phyloP scores from a whole-genome alignment of 1,139 yeast species.

The Waltiozyma sp. region DNA sequence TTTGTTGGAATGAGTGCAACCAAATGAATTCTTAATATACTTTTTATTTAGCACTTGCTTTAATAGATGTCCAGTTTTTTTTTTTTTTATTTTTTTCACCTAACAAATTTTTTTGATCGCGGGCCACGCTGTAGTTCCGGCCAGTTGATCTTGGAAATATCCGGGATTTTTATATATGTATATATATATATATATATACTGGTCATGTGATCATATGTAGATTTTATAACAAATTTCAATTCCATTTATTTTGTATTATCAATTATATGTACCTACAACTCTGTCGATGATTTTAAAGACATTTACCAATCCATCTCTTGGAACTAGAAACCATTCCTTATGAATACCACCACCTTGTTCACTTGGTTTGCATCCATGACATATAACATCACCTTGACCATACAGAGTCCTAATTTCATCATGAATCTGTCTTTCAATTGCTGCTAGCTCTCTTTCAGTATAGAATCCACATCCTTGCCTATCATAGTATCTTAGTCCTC shows the following conservation, averaged over 20 bases:
- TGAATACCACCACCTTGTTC: constrained; percentile 27
- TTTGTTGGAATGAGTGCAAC: neutral
- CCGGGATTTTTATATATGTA: too few relatives aligned
- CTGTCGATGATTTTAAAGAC: constrained; percentile 33
- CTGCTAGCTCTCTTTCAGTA: constrained; percentile 21
- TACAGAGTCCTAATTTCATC: constrained; percentile 23
- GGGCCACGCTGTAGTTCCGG: neutral
- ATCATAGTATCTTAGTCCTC: constrained; percentile 2
- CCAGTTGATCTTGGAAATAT: neutral
- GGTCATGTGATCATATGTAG: neutral
- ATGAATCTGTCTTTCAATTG: constrained; percentile 36
- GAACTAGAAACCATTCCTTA: constrained; percentile 49
- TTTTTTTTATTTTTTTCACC: neutral
- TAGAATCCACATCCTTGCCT: constrained; percentile 23
- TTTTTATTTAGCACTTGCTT: too few relatives aligned
- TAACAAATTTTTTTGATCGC: neutral
- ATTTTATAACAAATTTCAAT: too few relatives aligned
- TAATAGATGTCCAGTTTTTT: neutral
- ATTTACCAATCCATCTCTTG: constrained; percentile 28
- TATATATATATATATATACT: neutral
- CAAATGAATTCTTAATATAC: too few relatives aligned
- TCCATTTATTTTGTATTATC: neutral
- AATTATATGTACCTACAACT: neutral
- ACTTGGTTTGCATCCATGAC: constrained; percentile 28
- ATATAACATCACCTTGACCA: constrained; percentile 35